These are phyloP conservation scores for Corniculantispora saksenae DNA, from an alignment of 2,329 filamentous ascomycete genomes.

Conservation along the genomic window DNA sequence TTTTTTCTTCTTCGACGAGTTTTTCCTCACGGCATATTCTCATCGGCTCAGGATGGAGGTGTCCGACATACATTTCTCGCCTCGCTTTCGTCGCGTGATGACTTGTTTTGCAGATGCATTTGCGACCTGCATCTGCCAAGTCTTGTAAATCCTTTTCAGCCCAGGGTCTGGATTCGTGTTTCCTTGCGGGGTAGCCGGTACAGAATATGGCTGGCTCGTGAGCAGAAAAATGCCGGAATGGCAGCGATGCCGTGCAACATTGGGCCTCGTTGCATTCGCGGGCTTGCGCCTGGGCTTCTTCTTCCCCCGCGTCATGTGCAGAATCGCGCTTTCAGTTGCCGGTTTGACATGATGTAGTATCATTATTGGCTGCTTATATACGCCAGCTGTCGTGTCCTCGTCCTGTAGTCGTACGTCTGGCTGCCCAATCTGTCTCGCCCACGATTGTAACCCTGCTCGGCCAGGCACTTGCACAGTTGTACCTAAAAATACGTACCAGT, in stretches of 20 bases:
- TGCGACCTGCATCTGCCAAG: background rate
- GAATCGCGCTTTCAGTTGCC: background rate
- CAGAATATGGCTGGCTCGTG: background rate
- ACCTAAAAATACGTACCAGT: no score
- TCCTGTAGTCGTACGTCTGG: constrained; percentile 4
- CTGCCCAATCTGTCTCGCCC: constrained; percentile 14
- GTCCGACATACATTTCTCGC: constrained; percentile 16
- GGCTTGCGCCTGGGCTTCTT: background rate
- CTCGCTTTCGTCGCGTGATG: background rate
- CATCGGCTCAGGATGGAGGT: constrained; percentile 20
- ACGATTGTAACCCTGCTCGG: background rate
- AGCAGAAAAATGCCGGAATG: background rate
- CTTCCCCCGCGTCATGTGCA: background rate
- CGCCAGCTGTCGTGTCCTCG: background rate
- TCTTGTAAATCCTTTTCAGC: background rate
- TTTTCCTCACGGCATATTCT: constrained; percentile 2
- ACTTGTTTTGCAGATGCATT: background rate
- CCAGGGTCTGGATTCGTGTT: background rate
- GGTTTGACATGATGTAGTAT: background rate
- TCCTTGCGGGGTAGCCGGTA: background rate
- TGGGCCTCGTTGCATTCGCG: background rate
- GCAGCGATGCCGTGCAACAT: background rate
- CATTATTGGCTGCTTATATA: background rate
- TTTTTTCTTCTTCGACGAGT: constrained; percentile 19
- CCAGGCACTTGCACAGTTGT: no score